Evolutionary conservation across 164 flowering plant genomes (phyloP).

Genomic region (Vitis labrusca): DNA sequence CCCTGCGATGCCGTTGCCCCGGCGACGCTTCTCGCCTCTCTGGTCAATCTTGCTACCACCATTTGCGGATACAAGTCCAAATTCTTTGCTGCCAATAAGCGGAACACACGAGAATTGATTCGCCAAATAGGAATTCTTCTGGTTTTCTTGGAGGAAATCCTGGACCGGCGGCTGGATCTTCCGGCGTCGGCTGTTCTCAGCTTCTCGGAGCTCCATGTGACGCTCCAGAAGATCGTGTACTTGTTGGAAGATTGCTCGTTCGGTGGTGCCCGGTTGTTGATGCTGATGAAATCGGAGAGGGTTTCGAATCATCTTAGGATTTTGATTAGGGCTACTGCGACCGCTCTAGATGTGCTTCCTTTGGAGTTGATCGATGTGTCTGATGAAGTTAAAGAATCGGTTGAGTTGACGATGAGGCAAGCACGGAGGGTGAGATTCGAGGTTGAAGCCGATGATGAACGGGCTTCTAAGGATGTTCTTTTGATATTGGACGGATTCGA

Average conservation of each 20-base stretch:
- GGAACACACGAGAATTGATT: constrained; percentile 29
- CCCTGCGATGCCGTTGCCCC: constrained; percentile 42
- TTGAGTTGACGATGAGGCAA: constrained; percentile 34
- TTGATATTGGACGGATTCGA: constrained; percentile 24
- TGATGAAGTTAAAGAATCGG: constrained; percentile 32
- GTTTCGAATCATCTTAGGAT: constrained; percentile 31
- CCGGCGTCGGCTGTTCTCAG: constrained; percentile 15
- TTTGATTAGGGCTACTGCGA: constrained; percentile 24
- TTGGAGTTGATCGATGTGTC: constrained; percentile 15
- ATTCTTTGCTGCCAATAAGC: constrained; percentile 26
- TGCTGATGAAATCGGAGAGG: constrained; percentile 43
- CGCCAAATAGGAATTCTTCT: constrained; percentile 30
- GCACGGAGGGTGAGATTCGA: constrained; percentile 25
- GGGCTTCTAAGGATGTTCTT: constrained; percentile 12
- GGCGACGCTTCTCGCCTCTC: constrained; percentile 38
- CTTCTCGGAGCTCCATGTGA: constrained; percentile 56
- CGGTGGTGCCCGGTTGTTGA: constrained; percentile 40
- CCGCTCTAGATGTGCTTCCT: constrained; percentile 39
- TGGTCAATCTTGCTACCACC: constrained; percentile 24
- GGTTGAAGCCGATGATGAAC: constrained; percentile 28
- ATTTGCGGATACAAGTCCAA: constrained; percentile 30
- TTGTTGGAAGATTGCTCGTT: constrained; percentile 37
- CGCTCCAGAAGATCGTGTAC: constrained; percentile 46
- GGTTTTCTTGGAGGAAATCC: constrained; percentile 37
- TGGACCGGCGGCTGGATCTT: constrained; percentile 6